Evolutionary conservation across 129 eudicot genomes (phyloP).

Genomic region (carrot (Daucus carota)): DH1_v3.0 NC_030383.2:4009501-4010000

Average conservation of each 20-base stretch:
- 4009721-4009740: conserved; percentile 71
- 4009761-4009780: background rate
- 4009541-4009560: conserved; percentile 45
- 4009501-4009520: too few relatives aligned
- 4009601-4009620: conserved; percentile 93
- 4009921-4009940: background rate
- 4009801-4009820: background rate
- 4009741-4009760: background rate
- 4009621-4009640: conserved; percentile 77
- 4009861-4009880: background rate
- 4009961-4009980: background rate
- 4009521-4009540: background rate
- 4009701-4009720: conserved; percentile 99
- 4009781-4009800: background rate
- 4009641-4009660: conserved; percentile 99
- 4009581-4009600: conserved; percentile 76
- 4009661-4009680: conserved; percentile 82
- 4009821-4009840: background rate
- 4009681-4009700: conserved; percentile 88
- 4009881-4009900: background rate
- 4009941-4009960: background rate
- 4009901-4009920: background rate
- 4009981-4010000: background rate
- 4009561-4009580: conserved; percentile 64
- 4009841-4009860: background rate